Base-by-base conservation (phyloP, 2,329 filamentous ascomycete species). In the Colletotrichum tamarilloi region DNA sequence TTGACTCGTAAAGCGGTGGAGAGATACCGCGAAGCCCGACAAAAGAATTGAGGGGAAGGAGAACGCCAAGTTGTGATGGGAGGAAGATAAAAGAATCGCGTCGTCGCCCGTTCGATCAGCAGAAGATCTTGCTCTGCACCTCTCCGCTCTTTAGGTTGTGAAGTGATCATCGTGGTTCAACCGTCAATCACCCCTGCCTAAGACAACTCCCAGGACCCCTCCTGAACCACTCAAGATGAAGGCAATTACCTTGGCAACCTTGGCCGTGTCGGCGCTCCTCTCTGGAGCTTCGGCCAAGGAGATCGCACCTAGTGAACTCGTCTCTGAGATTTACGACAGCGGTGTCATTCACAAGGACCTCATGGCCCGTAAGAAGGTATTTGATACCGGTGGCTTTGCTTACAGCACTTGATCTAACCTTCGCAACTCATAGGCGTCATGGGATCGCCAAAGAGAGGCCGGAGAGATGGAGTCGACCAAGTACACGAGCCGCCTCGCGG, bases 361-460 rank as follows among this genome's bases (percentile, higher is more conserved):
- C 58, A 77, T 77, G 76, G 56, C 66, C 65, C 67, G 68, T 42
- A 76, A 76, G 66, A 76, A 75, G 70, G 75, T 66, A 55, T 70
- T 42, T 7, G 14, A 16, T 3, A 8, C 5, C 28, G 3, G 12
- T 14, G 2, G 1, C 5, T 5, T 9, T 5, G 1, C 9, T 11
- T 30, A 22, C 9, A 19, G 2, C n/a, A 12, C 4, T 19, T 19
- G 7, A 42, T 5, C 57, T 68, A 11, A 68, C 32, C 4, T 4
- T 53, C 0, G 6, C 2, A 16, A 22, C 9, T 6, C 3, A 26
- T 5, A 74, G 72, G 72, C 69, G 19, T 73, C 72, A 35, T 74
- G 72, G 72, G 68, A 74, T 14, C 72, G 72, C 16, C 72, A 74
- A 35, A 73, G 63, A 8, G 72, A 65, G 19, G 68, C 30, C 35